Percentiles rank a stretch among this genome's conserved stretches.
These are phyloP conservation scores for Fusarium bulbicola DNA, from an alignment of 2,329 filamentous ascomycete genomes.

Conservation along the genomic window DNA sequence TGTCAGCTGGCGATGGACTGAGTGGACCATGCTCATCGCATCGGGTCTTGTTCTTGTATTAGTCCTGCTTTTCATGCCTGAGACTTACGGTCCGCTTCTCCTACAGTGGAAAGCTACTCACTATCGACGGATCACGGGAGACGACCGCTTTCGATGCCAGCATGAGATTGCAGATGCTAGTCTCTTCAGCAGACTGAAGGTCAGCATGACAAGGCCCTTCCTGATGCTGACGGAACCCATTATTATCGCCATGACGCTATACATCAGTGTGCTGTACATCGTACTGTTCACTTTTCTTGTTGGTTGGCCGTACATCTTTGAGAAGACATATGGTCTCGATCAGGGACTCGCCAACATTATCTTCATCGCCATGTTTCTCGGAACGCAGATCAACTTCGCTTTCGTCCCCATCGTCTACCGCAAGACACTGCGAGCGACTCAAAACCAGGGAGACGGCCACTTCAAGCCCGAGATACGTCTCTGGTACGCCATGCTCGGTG, in stretches of 20 bases:
- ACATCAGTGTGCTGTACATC: slow-evolving; percentile 62
- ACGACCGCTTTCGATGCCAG: slow-evolving; percentile 68
- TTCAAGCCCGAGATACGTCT: slow-evolving; percentile 52
- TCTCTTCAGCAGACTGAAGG: slow-evolving; percentile 61
- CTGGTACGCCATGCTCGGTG: slow-evolving; percentile 55
- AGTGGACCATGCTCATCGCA: slow-evolving; percentile 73
- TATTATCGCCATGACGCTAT: slow-evolving; percentile 56
- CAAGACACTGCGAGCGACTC: slow-evolving; percentile 43
- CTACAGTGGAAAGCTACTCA: slow-evolving; percentile 68
- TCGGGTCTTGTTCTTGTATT: slow-evolving; percentile 63
- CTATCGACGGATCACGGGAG: slow-evolving; percentile 68
- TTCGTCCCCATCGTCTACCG: slow-evolving; percentile 48
- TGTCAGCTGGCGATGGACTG: slow-evolving; percentile 68
- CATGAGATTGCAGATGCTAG: slow-evolving; percentile 65
- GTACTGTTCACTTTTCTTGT: slow-evolving; percentile 63
- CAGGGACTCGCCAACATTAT: slow-evolving; percentile 54
- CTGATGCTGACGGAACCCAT: slow-evolving; percentile 51
- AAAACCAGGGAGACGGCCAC: slow-evolving; percentile 11
- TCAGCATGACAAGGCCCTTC: slow-evolving; percentile 56
- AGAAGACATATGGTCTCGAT: slow-evolving; percentile 51
- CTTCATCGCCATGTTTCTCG: slow-evolving; percentile 56
- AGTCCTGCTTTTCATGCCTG: slow-evolving; percentile 69
- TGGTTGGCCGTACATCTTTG: slow-evolving; percentile 61
- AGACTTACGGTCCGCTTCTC: slow-evolving; percentile 68
- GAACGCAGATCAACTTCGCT: slow-evolving; percentile 47